A percentile compares a stretch with the other conserved stretches of the same genome.
Conservation (phyloP, 2,329 filamentous ascomycete genomes). For the Penicillium sp. region DNA sequence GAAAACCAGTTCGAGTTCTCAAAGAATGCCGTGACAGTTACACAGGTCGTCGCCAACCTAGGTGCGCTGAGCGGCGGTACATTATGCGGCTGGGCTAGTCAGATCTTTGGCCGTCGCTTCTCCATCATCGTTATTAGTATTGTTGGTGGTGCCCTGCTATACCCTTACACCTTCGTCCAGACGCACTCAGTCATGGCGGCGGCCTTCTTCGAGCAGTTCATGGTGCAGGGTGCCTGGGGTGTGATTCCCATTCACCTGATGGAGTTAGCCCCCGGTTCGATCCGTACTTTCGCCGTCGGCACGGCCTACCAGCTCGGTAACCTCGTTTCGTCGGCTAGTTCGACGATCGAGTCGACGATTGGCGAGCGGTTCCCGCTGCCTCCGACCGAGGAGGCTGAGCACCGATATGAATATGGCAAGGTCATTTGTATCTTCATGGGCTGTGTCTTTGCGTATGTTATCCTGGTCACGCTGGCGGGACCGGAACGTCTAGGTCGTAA, state of each 20-base stretch:
- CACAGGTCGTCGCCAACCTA: conserved; percentile 72
- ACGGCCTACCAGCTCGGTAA: conserved; percentile 69
- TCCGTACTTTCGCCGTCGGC: conserved; percentile 67
- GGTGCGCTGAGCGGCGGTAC: conserved; percentile 73
- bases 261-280: conserved; percentile 64
- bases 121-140: conserved; percentile 68
- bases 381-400: conserved; percentile 52
- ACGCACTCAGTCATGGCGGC: conserved; percentile 71
- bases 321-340: conserved; percentile 64
- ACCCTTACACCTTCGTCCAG: conserved; percentile 77
- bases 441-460: conserved; percentile 71
- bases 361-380: conserved; percentile 75
- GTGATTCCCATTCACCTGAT: conserved; percentile 73
- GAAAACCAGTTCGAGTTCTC: conserved; percentile 62
- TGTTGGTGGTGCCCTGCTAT: conserved; percentile 75
- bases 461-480: conserved; percentile 54
- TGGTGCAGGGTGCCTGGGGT: conserved; percentile 76
- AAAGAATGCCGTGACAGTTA: conserved; percentile 66
- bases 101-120: conserved; percentile 71
- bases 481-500: conserved; percentile 54
- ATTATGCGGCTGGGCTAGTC: conserved; percentile 67
- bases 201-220: conserved; percentile 84
- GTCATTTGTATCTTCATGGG: conserved; percentile 93
- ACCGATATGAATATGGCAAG: conserved; percentile 74
- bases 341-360: conserved; percentile 76